Evolutionary conservation across 2,329 filamentous ascomycete species (phyloP).

Genomic region (Arthrobotrys pseudoclavata): DNA sequence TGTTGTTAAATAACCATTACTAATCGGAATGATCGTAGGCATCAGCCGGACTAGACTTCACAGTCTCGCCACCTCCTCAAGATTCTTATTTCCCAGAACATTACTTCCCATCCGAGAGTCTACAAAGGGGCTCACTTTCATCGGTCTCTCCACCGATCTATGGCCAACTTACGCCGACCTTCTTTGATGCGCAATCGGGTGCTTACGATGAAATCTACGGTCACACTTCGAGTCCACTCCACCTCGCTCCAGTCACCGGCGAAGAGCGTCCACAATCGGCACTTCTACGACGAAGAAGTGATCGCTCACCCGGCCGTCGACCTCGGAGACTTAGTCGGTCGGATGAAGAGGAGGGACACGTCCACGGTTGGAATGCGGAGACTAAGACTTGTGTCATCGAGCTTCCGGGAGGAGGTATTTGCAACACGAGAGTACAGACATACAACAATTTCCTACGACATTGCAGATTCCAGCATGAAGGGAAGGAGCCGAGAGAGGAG

Average conservation of each 20-base stretch:
- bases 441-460: slow-evolving; percentile 59
- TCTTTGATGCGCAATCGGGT: slow-evolving; percentile 41
- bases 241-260: slow-evolving; percentile 44
- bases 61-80: slow-evolving; percentile 52
- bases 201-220: slow-evolving; percentile 52
- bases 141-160: slow-evolving; percentile 44
- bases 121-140: slow-evolving; percentile 29
- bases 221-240: slow-evolving; percentile 38
- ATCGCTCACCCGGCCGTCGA: slow-evolving; percentile 50
- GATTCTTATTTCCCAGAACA: slow-evolving; percentile 53
- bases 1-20: not conserved
- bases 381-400: slow-evolving; percentile 43
- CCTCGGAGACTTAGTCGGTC: slow-evolving; percentile 53
- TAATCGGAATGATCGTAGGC: slow-evolving; percentile 13
- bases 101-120: slow-evolving; percentile 47
- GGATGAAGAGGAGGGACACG: slow-evolving; percentile 54
- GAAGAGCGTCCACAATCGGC: slow-evolving; percentile 51
- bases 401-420: slow-evolving; percentile 40
- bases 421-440: slow-evolving; percentile 54
- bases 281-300: slow-evolving; percentile 46
- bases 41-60: slow-evolving; percentile 48
- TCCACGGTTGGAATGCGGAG: slow-evolving; percentile 56
- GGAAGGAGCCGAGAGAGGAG: slow-evolving; percentile 56
- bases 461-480: slow-evolving; percentile 56
- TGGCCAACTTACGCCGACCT: slow-evolving; percentile 26